These are phyloP conservation scores for Hypoxylon sp. DNA, from an alignment of 2,329 filamentous ascomycete genomes.

Conservation along the genomic window DNA sequence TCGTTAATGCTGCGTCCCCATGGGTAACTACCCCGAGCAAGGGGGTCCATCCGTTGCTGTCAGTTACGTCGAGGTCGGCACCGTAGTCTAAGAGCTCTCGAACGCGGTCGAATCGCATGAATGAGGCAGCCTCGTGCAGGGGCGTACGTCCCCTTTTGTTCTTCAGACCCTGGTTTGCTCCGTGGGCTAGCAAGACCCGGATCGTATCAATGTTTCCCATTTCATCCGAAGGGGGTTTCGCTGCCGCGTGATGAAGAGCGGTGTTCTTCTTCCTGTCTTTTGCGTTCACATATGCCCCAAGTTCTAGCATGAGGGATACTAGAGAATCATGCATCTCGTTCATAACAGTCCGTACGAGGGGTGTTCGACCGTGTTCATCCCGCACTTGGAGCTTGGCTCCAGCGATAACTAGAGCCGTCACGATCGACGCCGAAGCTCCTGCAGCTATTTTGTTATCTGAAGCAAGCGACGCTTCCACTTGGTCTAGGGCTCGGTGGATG, in stretches of 20 bases:
- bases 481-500: constrained; percentile 39
- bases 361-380: constrained; percentile 39
- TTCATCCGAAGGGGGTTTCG: constrained; percentile 34
- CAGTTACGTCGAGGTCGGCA: constrained; percentile 39
- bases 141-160: constrained; percentile 42
- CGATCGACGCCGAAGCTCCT: constrained; percentile 34
- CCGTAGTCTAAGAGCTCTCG: constrained; percentile 44
- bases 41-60: constrained; percentile 41
- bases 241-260: constrained; percentile 43
- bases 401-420: constrained; percentile 40
- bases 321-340: constrained; percentile 45
- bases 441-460: constrained; percentile 35
- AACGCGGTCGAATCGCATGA: constrained; percentile 32
- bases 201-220: constrained; percentile 41
- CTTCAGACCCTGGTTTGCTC: constrained; percentile 38
- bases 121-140: constrained; percentile 43
- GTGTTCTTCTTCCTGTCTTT: constrained; percentile 42
- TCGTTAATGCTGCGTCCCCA: constrained; percentile 35
- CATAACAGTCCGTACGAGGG: constrained; percentile 40
- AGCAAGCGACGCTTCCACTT: constrained; percentile 34
- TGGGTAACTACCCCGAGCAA: constrained; percentile 42
- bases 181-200: constrained; percentile 38
- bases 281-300: constrained; percentile 36
- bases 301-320: constrained; percentile 43
- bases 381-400: constrained; percentile 35